phyloP scores from a whole-genome alignment of 257 asterid species.

The Marsdenia floribunda region DNA sequence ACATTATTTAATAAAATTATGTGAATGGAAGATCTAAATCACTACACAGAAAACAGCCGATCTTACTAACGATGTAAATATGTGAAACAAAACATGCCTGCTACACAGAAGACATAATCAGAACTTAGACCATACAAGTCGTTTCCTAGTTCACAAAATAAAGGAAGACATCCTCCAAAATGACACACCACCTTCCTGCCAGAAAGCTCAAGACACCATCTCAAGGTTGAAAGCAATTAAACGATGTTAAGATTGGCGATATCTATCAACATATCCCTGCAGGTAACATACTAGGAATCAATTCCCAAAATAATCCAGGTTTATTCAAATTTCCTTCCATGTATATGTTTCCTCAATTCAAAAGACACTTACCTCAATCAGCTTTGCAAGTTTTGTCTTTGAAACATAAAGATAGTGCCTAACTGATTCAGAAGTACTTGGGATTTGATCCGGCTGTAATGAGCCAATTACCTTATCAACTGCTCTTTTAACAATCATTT shows the following conservation, averaged over 20 bases:
- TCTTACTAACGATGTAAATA: neutral
- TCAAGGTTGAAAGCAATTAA: constrained; percentile 15
- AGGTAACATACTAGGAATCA: constrained; percentile 34
- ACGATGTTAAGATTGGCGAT: constrained; percentile 18
- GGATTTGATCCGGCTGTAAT: constrained; percentile 57
- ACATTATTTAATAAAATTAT: neutral
- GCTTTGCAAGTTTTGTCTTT: constrained; percentile 59
- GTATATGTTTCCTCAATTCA: constrained; percentile 15
- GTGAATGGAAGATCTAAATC: neutral
- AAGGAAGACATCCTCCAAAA: constrained; percentile 7
- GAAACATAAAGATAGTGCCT: constrained; percentile 49
- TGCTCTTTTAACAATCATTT: constrained; percentile 65
- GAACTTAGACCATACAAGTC: neutral
- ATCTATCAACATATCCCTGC: constrained; percentile 79
- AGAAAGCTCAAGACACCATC: constrained; percentile 6
- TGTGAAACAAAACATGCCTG: neutral
- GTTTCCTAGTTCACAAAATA: neutral
- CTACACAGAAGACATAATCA: neutral
- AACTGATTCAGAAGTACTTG: constrained; percentile 53
- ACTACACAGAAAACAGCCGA: neutral
- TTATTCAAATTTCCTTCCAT: constrained; percentile 13
- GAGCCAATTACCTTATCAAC: constrained; percentile 66
- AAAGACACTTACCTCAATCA: constrained; percentile 71
- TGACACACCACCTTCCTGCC: constrained; percentile 13
- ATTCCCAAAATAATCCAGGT: constrained; percentile 11